Evolutionary conservation across 2,329 filamentous ascomycete genomes (phyloP).

Genomic region (Diplodia sapinea): DNA sequence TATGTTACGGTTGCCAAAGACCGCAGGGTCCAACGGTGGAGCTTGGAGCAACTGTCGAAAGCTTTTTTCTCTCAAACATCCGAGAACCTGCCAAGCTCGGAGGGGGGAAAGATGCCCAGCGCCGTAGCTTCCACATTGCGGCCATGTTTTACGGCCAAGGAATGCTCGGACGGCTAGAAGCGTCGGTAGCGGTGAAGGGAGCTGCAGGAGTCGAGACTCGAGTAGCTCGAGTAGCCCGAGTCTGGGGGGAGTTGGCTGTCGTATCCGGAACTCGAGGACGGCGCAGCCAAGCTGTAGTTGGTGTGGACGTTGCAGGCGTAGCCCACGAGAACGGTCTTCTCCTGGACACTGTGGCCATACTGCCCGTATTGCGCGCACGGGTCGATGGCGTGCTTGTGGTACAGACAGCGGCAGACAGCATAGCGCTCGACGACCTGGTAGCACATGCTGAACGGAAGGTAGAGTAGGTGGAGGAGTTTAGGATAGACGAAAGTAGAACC

Average conservation of each 20-base stretch:
- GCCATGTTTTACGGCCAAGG: too few relatives aligned
- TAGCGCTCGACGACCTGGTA: constrained; percentile 86
- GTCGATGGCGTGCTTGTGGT: constrained; percentile 86
- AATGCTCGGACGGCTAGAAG: neutral
- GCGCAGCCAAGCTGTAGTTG: constrained; percentile 31
- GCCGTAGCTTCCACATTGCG: too few relatives aligned
- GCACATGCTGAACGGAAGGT: constrained; percentile 65
- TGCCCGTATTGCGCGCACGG: constrained; percentile 78
- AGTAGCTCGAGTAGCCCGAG: constrained; percentile 14
- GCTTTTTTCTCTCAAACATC: too few relatives aligned
- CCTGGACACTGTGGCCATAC: constrained; percentile 72
- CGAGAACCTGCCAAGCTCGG: too few relatives aligned
- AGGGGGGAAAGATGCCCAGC: too few relatives aligned
- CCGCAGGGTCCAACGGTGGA: too few relatives aligned
- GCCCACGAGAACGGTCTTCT: constrained; percentile 80
- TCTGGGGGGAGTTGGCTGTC: constrained; percentile 8
- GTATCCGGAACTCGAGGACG: neutral
- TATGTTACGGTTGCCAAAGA: too few relatives aligned
- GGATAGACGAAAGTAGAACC: too few relatives aligned
- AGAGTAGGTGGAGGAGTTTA: neutral
- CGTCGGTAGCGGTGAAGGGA: constrained; percentile 25
- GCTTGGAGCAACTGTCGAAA: too few relatives aligned
- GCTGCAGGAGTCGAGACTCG: constrained; percentile 7
- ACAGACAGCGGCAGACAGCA: constrained; percentile 84
- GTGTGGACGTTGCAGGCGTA: constrained; percentile 72